phyloP scores from a whole-genome alignment of 2,329 filamentous ascomycete species.

The Hypoxylon sp. region DNA sequence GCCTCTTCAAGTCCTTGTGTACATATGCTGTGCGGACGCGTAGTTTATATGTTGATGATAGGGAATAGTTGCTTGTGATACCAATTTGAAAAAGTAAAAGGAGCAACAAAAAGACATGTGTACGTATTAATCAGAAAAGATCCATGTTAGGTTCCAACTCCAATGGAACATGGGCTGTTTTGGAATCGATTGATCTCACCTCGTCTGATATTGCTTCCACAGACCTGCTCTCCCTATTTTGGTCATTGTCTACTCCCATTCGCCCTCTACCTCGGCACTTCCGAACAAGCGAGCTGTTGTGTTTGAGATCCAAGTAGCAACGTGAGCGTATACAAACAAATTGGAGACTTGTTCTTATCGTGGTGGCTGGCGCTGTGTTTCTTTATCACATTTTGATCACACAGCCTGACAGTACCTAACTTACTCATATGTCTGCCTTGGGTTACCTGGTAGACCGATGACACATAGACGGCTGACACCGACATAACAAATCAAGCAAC shows the following conservation, averaged over 20 bases:
- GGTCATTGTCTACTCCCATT: constrained; percentile 1
- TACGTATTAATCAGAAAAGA: constrained; percentile 3
- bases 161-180: constrained; percentile 42
- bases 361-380: constrained; percentile 20
- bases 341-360: constrained; percentile 12
- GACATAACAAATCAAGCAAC: constrained; percentile 29
- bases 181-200: constrained; percentile 39
- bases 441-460: constrained; percentile 40
- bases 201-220: constrained; percentile 26
- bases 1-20: constrained; percentile 12
- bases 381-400: constrained; percentile 18
- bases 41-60: constrained; percentile 21
- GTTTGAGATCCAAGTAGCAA: not conserved
- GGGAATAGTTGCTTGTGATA: constrained; percentile 20
- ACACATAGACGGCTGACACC: constrained; percentile 33
- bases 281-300: constrained; percentile 11
- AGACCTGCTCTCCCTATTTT: not conserved
- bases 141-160: constrained; percentile 22
- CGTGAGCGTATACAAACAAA: constrained; percentile 5
- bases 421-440: not conserved
- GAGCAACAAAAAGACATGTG: constrained; percentile 7
- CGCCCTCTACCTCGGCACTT: constrained; percentile 8
- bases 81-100: constrained; percentile 5
- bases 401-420: constrained; percentile 3
- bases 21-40: constrained; percentile 2